Conservation (phyloP, 2,329 filamentous ascomycete genomes). For the Stachybotrys chlorohalonatus region DNA sequence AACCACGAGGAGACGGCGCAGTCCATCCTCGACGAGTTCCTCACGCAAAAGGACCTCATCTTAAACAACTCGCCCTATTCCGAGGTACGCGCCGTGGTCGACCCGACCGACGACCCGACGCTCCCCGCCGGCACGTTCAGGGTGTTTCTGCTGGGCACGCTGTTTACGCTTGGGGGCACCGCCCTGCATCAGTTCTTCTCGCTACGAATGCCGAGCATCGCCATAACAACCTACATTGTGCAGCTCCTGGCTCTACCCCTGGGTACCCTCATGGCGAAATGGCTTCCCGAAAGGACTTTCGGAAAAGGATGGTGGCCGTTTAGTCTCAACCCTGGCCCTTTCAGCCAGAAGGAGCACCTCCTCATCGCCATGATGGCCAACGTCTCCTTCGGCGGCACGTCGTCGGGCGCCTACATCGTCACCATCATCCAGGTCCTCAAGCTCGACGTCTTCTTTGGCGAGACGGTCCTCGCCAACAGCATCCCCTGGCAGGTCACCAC, state of each 20-base stretch:
- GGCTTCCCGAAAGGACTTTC: slow-evolving; percentile 6
- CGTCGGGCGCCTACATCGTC: slow-evolving; percentile 31
- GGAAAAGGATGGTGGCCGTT: slow-evolving; percentile 11
- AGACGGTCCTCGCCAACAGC: slow-evolving; percentile 18
- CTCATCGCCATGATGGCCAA: slow-evolving; percentile 49
- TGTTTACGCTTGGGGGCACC: slow-evolving; percentile 19
- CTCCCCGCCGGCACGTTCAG: slow-evolving; percentile 32
- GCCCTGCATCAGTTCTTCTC: slow-evolving; percentile 26
- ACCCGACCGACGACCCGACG: slow-evolving; percentile 29
- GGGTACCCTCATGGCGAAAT: slow-evolving; percentile 21
- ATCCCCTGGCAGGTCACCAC: slow-evolving; percentile 37
- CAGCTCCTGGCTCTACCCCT: slow-evolving; percentile 30
- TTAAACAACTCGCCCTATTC: slow-evolving; percentile 27
- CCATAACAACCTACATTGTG: slow-evolving; percentile 28
- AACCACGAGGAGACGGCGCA: slow-evolving; percentile 9
- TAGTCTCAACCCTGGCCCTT: slow-evolving; percentile 36
- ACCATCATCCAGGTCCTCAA: slow-evolving; percentile 37
- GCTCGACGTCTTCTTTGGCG: slow-evolving; percentile 34
- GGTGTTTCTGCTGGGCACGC: slow-evolving; percentile 26
- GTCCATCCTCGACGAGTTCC: slow-evolving; percentile 10
- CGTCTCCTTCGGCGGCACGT: slow-evolving; percentile 24
- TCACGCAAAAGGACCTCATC: slow-evolving; percentile 13
- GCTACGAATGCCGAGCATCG: slow-evolving; percentile 30
- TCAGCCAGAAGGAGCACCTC: slow-evolving; percentile 46
- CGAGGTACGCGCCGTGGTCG: slow-evolving; percentile 35